phyloP scores from a whole-genome alignment of 208 protist genomes.

The Crithidia acanthocephali region DNA sequence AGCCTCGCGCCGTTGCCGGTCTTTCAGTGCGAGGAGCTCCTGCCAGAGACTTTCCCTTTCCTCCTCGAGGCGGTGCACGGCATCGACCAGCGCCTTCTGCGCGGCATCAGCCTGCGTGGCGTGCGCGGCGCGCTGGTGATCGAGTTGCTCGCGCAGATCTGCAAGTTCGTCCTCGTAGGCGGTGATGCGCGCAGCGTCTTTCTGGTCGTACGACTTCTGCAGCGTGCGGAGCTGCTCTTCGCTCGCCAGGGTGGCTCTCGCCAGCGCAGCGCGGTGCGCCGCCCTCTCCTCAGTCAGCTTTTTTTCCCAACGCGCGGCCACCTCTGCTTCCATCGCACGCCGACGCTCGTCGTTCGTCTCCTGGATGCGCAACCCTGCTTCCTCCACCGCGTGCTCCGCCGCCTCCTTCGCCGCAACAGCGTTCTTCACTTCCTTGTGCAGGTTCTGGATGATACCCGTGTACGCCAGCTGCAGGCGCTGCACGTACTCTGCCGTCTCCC shows the following conservation, averaged over 20 bases:
- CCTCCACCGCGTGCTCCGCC: constrained; percentile 21
- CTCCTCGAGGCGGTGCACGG: constrained; percentile 26
- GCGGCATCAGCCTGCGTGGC: constrained; percentile 35
- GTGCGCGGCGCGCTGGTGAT: constrained; percentile 12
- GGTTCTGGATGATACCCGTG: constrained; percentile 23
- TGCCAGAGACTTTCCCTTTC: constrained; percentile 12
- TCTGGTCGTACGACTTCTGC: constrained; percentile 32
- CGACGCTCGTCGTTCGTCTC: constrained; percentile 19
- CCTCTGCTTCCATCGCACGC: constrained; percentile 21
- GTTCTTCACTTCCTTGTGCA: constrained; percentile 35
- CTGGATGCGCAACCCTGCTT: not conserved
- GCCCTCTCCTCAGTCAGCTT: constrained; percentile 36
- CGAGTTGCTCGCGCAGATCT: constrained; percentile 25
- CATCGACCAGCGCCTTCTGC: constrained; percentile 7
- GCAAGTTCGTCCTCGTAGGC: constrained; percentile 41
- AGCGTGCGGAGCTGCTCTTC: constrained; percentile 24
- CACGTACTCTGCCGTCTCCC: constrained; percentile 32
- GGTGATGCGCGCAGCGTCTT: constrained; percentile 17
- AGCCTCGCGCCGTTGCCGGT: not conserved
- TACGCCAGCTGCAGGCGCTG: constrained; percentile 43
- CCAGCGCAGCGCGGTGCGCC: constrained; percentile 15
- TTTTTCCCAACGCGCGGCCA: constrained; percentile 38
- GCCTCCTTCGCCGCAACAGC: constrained; percentile 32
- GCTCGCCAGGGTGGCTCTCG: not conserved
- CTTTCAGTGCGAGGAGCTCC: constrained; percentile 17